Conservation (phyloP, 495 filamentous ascomycete genomes). For the Tuber microsphaerosporum region DNA sequence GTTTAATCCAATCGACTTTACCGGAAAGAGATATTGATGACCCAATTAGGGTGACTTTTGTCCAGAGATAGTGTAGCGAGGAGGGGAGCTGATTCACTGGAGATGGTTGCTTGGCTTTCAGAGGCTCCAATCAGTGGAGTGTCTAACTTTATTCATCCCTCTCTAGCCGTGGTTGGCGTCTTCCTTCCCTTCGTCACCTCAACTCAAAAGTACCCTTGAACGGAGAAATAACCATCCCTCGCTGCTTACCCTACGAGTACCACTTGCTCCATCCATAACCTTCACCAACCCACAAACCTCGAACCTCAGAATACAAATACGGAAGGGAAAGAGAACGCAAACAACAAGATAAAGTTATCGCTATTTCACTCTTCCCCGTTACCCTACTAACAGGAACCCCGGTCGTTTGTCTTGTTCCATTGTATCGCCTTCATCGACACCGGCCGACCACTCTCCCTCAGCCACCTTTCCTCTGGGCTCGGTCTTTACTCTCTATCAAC, state of each 20-base stretch:
- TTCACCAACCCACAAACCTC: neutral
- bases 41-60: neutral
- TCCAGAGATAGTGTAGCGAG: neutral
- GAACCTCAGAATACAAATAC: neutral
- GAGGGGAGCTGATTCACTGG: neutral
- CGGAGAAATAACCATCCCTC: neutral
- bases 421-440: neutral
- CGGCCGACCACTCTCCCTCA: neutral
- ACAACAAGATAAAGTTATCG: neutral
- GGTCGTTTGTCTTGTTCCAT: neutral
- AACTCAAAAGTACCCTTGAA: neutral
- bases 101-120: neutral
- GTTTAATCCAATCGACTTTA: neutral
- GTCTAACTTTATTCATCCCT: neutral
- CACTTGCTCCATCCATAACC: neutral
- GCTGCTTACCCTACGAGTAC: neutral
- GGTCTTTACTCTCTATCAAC: slow-evolving; percentile 7
- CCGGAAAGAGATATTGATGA: neutral
- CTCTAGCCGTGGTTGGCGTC: neutral
- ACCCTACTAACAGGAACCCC: neutral
- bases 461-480: slow-evolving; percentile 10
- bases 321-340: neutral
- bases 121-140: neutral
- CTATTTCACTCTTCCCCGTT: neutral
- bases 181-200: neutral